Evolutionary conservation across 2,329 filamentous ascomycete genomes (phyloP), one percentile per base, ranked within the genome.

Genomic region (Fusarium denticulatum): DNA sequence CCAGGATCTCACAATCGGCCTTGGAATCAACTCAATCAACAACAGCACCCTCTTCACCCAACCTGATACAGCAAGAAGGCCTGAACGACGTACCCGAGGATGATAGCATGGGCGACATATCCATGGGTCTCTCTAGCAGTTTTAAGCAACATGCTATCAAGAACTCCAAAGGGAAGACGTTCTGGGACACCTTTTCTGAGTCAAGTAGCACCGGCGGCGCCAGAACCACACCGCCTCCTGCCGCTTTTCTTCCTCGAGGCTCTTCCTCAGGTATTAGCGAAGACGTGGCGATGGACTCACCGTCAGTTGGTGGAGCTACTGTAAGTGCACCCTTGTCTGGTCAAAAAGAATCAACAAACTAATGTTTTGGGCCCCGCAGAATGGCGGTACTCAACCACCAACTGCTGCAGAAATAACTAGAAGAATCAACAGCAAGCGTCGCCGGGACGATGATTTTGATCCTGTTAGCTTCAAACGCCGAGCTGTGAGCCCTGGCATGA

Each of bases 401-500:
- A 92, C 88, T 1, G 89, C 92, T 2, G 90, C 92, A 16, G 93
- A 96, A 77, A 90, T 96, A 57, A 93, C 93, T 9, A 88, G 94
- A 14, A 93, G 94, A 69, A 91, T 94, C 60, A 92, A 93, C 80
- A 90, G 89, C 81, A 96, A 96, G 81, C 91, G 96, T n/a, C 90
- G 94, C 28, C 89, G 95, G 63, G 96, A 98, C 71, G 95, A 97
- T 78, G 95, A 98, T 78, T 92, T 97, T 64, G 95, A 98, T 80
- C 92, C 94, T 5, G 88, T 91, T 43, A 93, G 92, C 69, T 95
- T 98, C 85, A 98, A 98, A 83, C 90, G 96, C 22, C 90, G 96
- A 47, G 96, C 96, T 30, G 96, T 98, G 6, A 96, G 93, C 67
- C 96, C 96, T 1, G 94, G 95, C 22, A 91, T 98, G 87, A 97